These are phyloP conservation scores for Lactuca saligna DNA, from an alignment of 129 eudicot genomes.

Conservation along the genomic window DNA sequence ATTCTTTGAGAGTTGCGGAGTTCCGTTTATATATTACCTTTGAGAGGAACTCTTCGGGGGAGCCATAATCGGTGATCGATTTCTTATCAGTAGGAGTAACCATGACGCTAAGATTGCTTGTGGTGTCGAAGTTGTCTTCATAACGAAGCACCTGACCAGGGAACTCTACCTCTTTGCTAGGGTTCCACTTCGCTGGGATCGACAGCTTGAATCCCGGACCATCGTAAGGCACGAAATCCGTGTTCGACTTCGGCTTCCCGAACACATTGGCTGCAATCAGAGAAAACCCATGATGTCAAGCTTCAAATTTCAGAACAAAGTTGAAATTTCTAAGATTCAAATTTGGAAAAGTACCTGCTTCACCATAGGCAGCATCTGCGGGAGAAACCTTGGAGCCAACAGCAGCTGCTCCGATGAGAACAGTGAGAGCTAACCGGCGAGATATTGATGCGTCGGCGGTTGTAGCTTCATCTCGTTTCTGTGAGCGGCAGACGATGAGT, in stretches of 20 bases:
- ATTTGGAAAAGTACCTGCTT: slow-evolving; percentile 58
- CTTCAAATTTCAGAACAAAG: neutral
- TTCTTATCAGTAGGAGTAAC: slow-evolving; percentile 87
- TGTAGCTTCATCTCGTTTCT: slow-evolving; percentile 51
- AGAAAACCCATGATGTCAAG: neutral
- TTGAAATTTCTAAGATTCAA: neutral
- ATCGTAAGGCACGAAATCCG: slow-evolving; percentile 63
- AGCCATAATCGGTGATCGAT: slow-evolving; percentile 81
- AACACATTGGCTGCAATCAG: slow-evolving; percentile 78
- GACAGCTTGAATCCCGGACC: slow-evolving; percentile 81
- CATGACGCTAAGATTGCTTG: slow-evolving; percentile 67
- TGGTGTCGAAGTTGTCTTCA: slow-evolving; percentile 96
- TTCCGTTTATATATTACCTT: slow-evolving; percentile 36
- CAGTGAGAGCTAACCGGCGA: slow-evolving; percentile 81
- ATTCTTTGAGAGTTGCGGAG: neutral
- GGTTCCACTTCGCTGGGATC: slow-evolving; percentile 94
- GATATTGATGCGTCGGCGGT: slow-evolving; percentile 40
- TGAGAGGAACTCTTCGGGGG: slow-evolving; percentile 86
- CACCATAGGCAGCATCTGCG: slow-evolving; percentile 97
- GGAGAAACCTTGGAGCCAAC: slow-evolving; percentile 89
- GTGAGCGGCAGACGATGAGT: slow-evolving; percentile 69
- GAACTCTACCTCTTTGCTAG: slow-evolving; percentile 93
- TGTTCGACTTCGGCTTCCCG: slow-evolving; percentile 88
- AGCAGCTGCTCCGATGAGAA: slow-evolving; percentile 94
- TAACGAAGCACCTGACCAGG: slow-evolving; percentile 93